Conservation (phyloP, 495 filamentous ascomycete species). For the Pseudoneurospora amorphoporcata region DNA sequence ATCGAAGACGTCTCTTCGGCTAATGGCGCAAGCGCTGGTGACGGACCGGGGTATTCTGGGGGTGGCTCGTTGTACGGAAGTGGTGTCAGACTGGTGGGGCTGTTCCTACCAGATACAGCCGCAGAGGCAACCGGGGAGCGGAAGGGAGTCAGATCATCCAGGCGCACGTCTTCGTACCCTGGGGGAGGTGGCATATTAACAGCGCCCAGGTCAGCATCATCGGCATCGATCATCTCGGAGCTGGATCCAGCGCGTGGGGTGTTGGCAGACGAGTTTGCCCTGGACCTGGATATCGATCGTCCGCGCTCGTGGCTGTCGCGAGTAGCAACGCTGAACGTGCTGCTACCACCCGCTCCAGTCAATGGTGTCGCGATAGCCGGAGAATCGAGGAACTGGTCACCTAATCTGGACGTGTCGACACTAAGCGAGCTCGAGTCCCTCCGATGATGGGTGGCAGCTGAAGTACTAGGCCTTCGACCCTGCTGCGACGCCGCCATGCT, state of each 20-base stretch:
- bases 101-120: constrained; percentile 25
- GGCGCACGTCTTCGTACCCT: constrained; percentile 44
- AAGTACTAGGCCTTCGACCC: background rate
- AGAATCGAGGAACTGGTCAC: constrained; percentile 11
- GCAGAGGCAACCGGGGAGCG: constrained; percentile 16
- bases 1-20: background rate
- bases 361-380: constrained; percentile 9
- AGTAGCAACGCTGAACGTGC: constrained; percentile 12
- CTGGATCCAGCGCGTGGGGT: constrained; percentile 27
- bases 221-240: constrained; percentile 33
- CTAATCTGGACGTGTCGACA: constrained; percentile 28
- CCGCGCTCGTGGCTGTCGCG: background rate
- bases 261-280: constrained; percentile 16
- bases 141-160: constrained; percentile 28
- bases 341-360: constrained; percentile 6
- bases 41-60: constrained; percentile 37
- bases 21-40: background rate
- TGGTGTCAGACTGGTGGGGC: background rate
- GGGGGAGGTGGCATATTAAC: constrained; percentile 39
- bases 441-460: constrained; percentile 19
- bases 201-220: constrained; percentile 38
- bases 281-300: constrained; percentile 10
- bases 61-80: constrained; percentile 32
- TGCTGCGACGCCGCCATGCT: constrained; percentile 34
- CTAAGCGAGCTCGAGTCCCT: constrained; percentile 37